These are phyloP conservation scores for Thielaviopsis punctulata DNA, from an alignment of 2,329 filamentous ascomycete species.

Conservation along the genomic window DNA sequence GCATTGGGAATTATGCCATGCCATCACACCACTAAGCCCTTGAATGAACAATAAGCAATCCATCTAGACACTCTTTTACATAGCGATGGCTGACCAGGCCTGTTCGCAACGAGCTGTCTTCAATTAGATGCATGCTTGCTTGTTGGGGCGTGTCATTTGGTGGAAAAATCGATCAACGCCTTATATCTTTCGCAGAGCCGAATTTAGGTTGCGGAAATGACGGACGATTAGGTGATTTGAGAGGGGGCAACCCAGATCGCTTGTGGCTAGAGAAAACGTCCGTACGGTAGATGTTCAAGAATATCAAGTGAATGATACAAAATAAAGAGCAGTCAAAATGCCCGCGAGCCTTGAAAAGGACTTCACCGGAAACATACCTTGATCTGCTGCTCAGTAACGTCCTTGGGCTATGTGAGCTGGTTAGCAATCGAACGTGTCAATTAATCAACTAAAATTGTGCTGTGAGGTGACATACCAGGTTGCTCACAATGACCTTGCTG, in stretches of 20 bases:
- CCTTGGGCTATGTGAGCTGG: constrained; percentile 51
- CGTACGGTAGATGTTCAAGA: constrained; percentile 9
- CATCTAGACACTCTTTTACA: constrained; percentile 8
- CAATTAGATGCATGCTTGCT: background rate
- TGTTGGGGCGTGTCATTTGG: background rate
- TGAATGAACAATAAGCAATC: background rate
- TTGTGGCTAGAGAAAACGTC: constrained; percentile 6
- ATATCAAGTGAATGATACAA: constrained; percentile 7
- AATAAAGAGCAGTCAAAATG: constrained; percentile 13
- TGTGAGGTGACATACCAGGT: constrained; percentile 52
- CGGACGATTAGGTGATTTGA: background rate
- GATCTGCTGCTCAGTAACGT: constrained; percentile 93
- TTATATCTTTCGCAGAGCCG: background rate
- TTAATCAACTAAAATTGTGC: background rate
- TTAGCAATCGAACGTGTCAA: constrained; percentile 26
- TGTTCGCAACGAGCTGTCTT: constrained; percentile 1
- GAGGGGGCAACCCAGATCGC: background rate
- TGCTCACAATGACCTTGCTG: constrained; percentile 97
- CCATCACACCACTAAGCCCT: background rate
- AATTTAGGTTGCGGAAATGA: background rate
- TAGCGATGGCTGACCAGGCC: constrained; percentile 11
- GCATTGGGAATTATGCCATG: background rate
- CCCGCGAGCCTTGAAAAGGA: constrained; percentile 10
- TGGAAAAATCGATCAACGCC: background rate
- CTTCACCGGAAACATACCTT: constrained; percentile 98